Evolutionary conservation across 495 filamentous ascomycete genomes (phyloP).

Genomic region (Xylaria flabelliformis): DNA sequence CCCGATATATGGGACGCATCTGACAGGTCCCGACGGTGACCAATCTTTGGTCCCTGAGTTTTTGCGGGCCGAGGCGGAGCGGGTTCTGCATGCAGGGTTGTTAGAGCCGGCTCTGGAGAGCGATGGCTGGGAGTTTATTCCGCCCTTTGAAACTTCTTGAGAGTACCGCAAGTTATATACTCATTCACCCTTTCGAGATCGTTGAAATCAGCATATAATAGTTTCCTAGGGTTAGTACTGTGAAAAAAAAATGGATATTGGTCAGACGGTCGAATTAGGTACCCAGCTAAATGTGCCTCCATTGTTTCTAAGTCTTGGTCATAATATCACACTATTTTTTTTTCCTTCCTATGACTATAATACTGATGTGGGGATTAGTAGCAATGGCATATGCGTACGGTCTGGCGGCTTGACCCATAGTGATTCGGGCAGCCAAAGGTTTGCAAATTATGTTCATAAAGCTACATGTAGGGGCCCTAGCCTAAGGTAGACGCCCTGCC

Average conservation of each 20-base stretch:
- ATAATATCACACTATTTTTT: too few species aligned
- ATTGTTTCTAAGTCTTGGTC: too few species aligned
- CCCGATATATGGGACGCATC: constrained; percentile 19
- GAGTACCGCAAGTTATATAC: background rate
- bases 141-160: constrained; percentile 8
- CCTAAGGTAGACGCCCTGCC: too few species aligned
- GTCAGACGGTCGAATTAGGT: background rate
- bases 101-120: constrained; percentile 23
- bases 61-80: constrained; percentile 14
- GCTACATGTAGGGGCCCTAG: too few species aligned
- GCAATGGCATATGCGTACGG: too few species aligned
- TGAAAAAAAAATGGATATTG: background rate
- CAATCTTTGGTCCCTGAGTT: constrained; percentile 9
- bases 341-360: too few species aligned
- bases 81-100: constrained; percentile 19
- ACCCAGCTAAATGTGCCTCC: too few species aligned
- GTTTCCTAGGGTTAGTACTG: background rate
- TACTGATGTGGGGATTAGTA: too few species aligned
- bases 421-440: too few species aligned
- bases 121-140: constrained; percentile 22
- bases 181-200: background rate
- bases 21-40: background rate
- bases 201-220: background rate
- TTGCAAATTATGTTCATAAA: too few species aligned
- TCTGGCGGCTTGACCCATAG: too few species aligned